Conservation (phyloP, 306 rosid species). For the Alnus rubra region DNA sequence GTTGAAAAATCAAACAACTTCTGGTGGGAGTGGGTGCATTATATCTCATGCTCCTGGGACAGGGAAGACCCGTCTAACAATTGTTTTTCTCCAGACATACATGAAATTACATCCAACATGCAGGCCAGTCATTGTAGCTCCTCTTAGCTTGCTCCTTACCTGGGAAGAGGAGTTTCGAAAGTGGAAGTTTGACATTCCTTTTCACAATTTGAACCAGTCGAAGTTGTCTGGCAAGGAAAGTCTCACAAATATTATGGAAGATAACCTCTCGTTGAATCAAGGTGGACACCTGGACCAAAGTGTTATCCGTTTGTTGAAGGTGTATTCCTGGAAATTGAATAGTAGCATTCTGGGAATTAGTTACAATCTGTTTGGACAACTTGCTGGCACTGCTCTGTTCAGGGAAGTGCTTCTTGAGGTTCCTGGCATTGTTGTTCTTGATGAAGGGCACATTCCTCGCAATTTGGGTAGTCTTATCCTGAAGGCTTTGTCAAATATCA, state of each 20-base stretch:
- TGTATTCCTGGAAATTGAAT: slow-evolving; percentile 49
- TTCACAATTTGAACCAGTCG: slow-evolving; percentile 58
- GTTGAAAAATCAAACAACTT: slow-evolving; percentile 25
- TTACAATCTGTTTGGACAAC: slow-evolving; percentile 47
- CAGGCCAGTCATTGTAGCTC: slow-evolving; percentile 67
- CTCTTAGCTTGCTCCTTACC: slow-evolving; percentile 61
- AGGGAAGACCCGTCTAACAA: slow-evolving; percentile 71
- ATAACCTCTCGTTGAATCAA: slow-evolving; percentile 8
- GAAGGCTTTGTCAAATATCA: slow-evolving; percentile 45
- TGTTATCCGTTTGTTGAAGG: slow-evolving; percentile 39
- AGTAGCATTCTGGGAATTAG: slow-evolving; percentile 62
- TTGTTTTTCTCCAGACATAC: slow-evolving; percentile 58
- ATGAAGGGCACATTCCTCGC: slow-evolving; percentile 77
- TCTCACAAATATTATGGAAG: background rate
- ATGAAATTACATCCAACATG: slow-evolving; percentile 43
- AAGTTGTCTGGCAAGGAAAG: slow-evolving; percentile 46
- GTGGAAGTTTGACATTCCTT: slow-evolving; percentile 63
- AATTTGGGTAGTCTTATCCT: slow-evolving; percentile 38
- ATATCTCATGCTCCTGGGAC: slow-evolving; percentile 88
- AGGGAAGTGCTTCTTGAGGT: slow-evolving; percentile 42
- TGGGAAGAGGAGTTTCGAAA: slow-evolving; percentile 78
- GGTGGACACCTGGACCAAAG: background rate
- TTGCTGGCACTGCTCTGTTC: slow-evolving; percentile 23
- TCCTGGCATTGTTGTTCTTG: slow-evolving; percentile 61
- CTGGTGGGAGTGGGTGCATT: slow-evolving; percentile 58